Evolutionary conservation across 257 asterid species (phyloP).

Genomic region (Ophiorrhiza pumila): DNA sequence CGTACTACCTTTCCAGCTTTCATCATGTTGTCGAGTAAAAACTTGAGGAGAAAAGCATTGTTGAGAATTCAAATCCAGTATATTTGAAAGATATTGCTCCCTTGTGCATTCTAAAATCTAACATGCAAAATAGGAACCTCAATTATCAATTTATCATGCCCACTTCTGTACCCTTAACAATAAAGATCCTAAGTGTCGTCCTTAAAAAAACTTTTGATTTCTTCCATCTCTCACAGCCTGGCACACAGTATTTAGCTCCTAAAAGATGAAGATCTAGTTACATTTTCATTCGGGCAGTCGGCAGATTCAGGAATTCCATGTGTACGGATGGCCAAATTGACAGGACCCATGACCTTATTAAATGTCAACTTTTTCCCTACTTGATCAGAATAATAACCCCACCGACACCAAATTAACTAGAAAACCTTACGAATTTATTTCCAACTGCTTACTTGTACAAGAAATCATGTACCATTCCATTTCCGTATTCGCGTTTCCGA

Average conservation of each 20-base stretch:
- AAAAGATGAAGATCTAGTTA: constrained; percentile 16
- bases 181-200: not conserved
- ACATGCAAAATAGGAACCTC: not conserved
- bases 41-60: not conserved
- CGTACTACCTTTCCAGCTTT: too few relatives aligned
- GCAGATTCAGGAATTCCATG: constrained; percentile 21
- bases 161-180: not conserved
- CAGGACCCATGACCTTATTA: constrained; percentile 27
- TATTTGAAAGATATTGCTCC: not conserved
- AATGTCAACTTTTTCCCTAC: constrained; percentile 19
- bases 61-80: not conserved
- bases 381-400: constrained; percentile 15
- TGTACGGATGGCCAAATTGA: constrained; percentile 22
- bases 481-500: constrained; percentile 31
- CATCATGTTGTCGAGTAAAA: too few relatives aligned
- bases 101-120: not conserved
- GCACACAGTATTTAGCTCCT: constrained; percentile 13
- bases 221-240: constrained; percentile 23
- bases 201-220: not conserved
- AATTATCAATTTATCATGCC: constrained; percentile 3
- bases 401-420: constrained; percentile 34
- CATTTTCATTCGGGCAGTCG: constrained; percentile 10
- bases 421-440: constrained; percentile 37
- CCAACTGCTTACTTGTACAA: constrained; percentile 19
- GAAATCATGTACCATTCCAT: constrained; percentile 35